Percentiles rank a stretch among this genome's conserved stretches.
phyloP scores from a whole-genome alignment of 2,329 filamentous ascomycete species.

The Blastomyces emzantsi region DNA sequence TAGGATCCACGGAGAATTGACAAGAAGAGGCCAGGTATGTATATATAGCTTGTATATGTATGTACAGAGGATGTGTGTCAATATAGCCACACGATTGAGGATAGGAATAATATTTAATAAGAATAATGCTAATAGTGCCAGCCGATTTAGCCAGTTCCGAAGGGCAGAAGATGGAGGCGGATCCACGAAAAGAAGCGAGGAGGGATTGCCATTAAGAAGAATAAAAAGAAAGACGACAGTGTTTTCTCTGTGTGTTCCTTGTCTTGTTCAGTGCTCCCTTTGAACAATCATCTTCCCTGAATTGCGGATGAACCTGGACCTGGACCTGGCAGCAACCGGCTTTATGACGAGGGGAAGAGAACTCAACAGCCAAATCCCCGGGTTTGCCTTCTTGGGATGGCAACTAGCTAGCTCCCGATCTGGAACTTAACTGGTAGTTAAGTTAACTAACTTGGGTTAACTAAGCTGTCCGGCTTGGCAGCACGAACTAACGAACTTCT shows the following conservation, averaged over 20 bases:
- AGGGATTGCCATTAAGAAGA: background rate
- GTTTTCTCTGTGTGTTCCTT: no score
- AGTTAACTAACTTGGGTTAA: no score
- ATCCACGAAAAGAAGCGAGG: background rate
- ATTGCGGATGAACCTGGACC: no score
- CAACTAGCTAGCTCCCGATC: no score
- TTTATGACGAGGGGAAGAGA: background rate
- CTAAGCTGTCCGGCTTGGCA: background rate
- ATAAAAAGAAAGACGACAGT: background rate
- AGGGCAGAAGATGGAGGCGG: slow-evolving; percentile 9
- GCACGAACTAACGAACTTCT: background rate
- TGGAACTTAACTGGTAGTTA: no score
- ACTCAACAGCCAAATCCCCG: no score
- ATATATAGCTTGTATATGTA: background rate
- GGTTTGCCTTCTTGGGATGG: no score
- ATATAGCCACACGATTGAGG: background rate
- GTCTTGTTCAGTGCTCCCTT: background rate
- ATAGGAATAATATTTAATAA: background rate
- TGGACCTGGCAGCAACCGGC: background rate
- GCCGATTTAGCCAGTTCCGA: background rate
- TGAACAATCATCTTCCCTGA: background rate
- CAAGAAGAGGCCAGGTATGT: background rate
- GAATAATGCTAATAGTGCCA: background rate
- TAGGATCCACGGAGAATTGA: background rate
- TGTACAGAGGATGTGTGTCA: background rate